phyloP scores from a whole-genome alignment of 73 alveolate species.

The Tetrahymena malaccensis region DNA sequence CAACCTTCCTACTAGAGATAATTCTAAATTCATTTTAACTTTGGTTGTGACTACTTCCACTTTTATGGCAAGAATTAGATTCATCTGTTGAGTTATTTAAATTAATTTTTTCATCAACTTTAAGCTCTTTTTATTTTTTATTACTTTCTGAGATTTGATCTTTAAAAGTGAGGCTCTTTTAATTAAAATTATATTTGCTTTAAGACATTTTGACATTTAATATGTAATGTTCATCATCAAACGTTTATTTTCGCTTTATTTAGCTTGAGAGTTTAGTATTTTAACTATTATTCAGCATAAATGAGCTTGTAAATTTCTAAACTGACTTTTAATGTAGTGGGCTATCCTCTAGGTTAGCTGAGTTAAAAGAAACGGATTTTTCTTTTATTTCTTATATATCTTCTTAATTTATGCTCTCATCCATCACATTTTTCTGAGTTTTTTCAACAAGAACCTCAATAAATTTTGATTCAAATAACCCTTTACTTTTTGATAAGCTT shows the following conservation, averaged over 20 bases:
- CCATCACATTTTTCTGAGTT: background rate
- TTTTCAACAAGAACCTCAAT: background rate
- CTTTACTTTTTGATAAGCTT: background rate
- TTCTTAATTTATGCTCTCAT: background rate
- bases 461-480: background rate
- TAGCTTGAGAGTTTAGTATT: background rate
- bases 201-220: background rate
- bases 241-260: background rate
- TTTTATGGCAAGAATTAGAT: background rate
- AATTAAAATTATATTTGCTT: background rate
- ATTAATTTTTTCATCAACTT: background rate
- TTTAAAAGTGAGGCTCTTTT: background rate
- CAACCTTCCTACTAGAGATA: background rate
- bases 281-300: background rate
- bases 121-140: background rate
- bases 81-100: background rate
- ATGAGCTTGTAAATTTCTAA: background rate
- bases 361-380: background rate
- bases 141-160: background rate
- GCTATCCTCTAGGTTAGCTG: background rate
- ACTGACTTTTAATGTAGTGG: background rate
- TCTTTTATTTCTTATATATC: background rate
- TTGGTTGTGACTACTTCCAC: background rate
- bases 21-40: background rate
- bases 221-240: background rate